A percentile compares a stretch with the other conserved stretches of the same genome.
Conservation (phyloP, 768 basidiomycete species). For the Kwoniella europaea region DNA sequence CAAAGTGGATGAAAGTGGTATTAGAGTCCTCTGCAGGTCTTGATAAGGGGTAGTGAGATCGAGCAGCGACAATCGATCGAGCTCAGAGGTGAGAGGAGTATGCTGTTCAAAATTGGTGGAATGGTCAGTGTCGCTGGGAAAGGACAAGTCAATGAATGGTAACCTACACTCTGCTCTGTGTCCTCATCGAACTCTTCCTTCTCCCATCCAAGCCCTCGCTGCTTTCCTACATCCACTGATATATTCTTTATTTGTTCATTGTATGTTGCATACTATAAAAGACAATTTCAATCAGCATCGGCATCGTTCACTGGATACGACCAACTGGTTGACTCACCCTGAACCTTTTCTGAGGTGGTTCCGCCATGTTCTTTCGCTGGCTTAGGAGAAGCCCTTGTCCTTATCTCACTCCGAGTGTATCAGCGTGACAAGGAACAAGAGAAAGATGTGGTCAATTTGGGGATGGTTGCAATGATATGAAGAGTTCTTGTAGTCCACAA, state of each 20-base stretch:
- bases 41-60: slow-evolving; percentile 56
- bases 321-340: slow-evolving; percentile 33
- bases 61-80: slow-evolving; percentile 54
- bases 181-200: slow-evolving; percentile 47
- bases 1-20: slow-evolving; percentile 52
- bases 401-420: neutral
- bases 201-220: slow-evolving; percentile 47
- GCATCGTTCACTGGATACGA: neutral
- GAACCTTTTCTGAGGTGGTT: slow-evolving; percentile 52
- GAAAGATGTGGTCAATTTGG: neutral
- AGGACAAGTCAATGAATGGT: neutral
- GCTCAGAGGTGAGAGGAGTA: slow-evolving; percentile 53
- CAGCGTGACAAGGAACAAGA: neutral
- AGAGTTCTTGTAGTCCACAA: neutral
- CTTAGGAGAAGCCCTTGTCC: neutral
- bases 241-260: slow-evolving; percentile 52
- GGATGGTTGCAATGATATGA: neutral
- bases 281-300: neutral
- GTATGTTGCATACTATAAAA: slow-evolving; percentile 49
- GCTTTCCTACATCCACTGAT: slow-evolving; percentile 49
- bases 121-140: neutral
- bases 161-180: slow-evolving; percentile 43
- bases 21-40: slow-evolving; percentile 42
- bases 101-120: slow-evolving; percentile 24
- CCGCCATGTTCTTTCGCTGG: slow-evolving; percentile 29